phyloP scores from a whole-genome alignment of 331 rosid genomes.

The Prunus yedoensis region DNA sequence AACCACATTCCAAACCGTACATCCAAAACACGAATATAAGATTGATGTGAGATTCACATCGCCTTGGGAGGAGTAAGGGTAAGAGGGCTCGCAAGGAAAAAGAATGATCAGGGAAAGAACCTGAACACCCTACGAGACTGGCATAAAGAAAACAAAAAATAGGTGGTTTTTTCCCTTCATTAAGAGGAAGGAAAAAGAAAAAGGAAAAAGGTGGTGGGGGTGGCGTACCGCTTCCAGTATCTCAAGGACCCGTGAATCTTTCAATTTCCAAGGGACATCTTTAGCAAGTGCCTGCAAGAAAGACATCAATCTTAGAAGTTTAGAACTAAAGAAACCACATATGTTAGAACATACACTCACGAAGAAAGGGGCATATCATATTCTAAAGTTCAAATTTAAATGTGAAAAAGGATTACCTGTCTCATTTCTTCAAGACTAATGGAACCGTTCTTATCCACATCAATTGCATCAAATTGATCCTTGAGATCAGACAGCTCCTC shows the following conservation, averaged over 20 bases:
- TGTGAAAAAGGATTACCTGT: slow-evolving; percentile 51
- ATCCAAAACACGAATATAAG: not conserved
- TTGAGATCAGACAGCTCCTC: slow-evolving; percentile 86
- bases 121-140: not conserved
- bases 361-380: not conserved
- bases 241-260: slow-evolving; percentile 85
- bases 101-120: not conserved
- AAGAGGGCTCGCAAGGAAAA: not conserved
- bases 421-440: slow-evolving; percentile 99
- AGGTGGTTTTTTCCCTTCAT: not conserved
- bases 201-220: not conserved
- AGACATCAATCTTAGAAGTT: slow-evolving; percentile 18
- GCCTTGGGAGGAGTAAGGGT: not conserved
- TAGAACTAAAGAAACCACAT: not conserved
- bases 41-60: not conserved
- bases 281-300: slow-evolving; percentile 96
- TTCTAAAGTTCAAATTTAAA: slow-evolving; percentile 7
- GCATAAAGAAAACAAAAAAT: not conserved
- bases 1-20: not conserved
- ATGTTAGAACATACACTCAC: not conserved
- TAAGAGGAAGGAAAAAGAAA: not conserved
- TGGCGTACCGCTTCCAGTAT: slow-evolving; percentile 87
- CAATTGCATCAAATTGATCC: slow-evolving; percentile 97
- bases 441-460: slow-evolving; percentile 91
- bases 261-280: slow-evolving; percentile 96